A percentile compares a stretch with the other conserved stretches of the same genome.
phyloP scores from a whole-genome alignment of 495 filamentous ascomycete species.

The Aspergillus sclerotioniger region DNA sequence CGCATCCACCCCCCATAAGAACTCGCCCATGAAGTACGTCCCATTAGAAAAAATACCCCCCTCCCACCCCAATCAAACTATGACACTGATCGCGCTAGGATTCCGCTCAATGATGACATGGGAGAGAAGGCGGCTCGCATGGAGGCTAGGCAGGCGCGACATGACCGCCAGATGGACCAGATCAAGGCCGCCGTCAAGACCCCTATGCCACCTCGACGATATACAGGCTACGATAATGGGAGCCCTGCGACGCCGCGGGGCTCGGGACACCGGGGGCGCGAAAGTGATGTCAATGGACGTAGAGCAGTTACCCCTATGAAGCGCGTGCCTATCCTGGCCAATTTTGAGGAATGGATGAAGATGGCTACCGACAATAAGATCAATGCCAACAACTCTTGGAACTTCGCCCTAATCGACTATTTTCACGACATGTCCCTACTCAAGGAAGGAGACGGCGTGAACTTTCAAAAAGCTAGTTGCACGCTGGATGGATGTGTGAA shows the following conservation, averaged over 20 bases:
- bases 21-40: slow-evolving; percentile 67
- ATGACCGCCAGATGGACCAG: slow-evolving; percentile 89
- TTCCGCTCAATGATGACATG: slow-evolving; percentile 94
- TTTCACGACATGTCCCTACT: slow-evolving; percentile 99
- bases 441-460: slow-evolving; percentile 94
- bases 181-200: slow-evolving; percentile 84
- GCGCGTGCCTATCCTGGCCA: slow-evolving; percentile 90
- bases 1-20: slow-evolving; percentile 58
- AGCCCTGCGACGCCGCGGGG: slow-evolving; percentile 65
- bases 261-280: slow-evolving; percentile 49
- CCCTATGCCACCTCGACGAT: slow-evolving; percentile 66
- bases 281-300: slow-evolving; percentile 62
- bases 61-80: background rate
- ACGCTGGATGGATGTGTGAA: slow-evolving; percentile 98
- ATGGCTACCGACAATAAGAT: slow-evolving; percentile 99
- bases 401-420: slow-evolving; percentile 98
- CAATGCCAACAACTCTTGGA: slow-evolving; percentile 98
- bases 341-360: slow-evolving; percentile 99
- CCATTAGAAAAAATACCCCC: background rate
- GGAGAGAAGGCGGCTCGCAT: slow-evolving; percentile 86
- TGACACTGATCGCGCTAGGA: slow-evolving; percentile 38
- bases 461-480: slow-evolving; percentile 98
- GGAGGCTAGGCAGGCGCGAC: slow-evolving; percentile 81
- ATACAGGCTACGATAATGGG: slow-evolving; percentile 60
- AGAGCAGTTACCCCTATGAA: slow-evolving; percentile 90